Conservation (phyloP, 306 rosid genomes). For the Notholithocarpus densiflorus region DNA sequence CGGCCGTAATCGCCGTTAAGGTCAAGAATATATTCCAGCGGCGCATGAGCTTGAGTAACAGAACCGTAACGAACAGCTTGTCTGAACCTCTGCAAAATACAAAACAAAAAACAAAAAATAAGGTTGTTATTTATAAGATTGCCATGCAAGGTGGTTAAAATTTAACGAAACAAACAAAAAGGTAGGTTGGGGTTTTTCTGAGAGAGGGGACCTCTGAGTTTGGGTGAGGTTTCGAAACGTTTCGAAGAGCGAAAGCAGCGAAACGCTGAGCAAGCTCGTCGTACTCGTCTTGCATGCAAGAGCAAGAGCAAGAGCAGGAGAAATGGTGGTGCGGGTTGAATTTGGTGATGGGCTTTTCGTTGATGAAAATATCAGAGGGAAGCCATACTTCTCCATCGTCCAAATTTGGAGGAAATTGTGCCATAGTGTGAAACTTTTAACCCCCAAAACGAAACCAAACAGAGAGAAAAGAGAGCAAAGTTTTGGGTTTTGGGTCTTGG, state of each 20-base stretch:
- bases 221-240: conserved; percentile 3
- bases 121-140: background rate
- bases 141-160: conserved; percentile 8
- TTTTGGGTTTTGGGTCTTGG: background rate
- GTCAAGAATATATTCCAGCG: background rate
- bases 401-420: conserved; percentile 20
- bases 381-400: conserved; percentile 25
- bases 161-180: too few species aligned
- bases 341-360: conserved; percentile 12
- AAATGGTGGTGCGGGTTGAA: background rate
- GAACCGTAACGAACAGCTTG: background rate
- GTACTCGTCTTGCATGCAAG: conserved; percentile 8
- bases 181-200: too few species aligned
- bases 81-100: conserved; percentile 10
- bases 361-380: conserved; percentile 24
- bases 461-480: background rate
- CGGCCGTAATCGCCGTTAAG: background rate
- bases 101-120: background rate
- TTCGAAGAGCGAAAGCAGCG: conserved; percentile 20
- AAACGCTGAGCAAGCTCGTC: conserved; percentile 7
- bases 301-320: background rate
- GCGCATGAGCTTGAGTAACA: background rate
- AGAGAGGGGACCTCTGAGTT: conserved; percentile 3
- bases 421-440: background rate
- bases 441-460: background rate